phyloP scores from a whole-genome alignment of 805 yeast species.

The Trichomonascus vanleenenianus region DNA sequence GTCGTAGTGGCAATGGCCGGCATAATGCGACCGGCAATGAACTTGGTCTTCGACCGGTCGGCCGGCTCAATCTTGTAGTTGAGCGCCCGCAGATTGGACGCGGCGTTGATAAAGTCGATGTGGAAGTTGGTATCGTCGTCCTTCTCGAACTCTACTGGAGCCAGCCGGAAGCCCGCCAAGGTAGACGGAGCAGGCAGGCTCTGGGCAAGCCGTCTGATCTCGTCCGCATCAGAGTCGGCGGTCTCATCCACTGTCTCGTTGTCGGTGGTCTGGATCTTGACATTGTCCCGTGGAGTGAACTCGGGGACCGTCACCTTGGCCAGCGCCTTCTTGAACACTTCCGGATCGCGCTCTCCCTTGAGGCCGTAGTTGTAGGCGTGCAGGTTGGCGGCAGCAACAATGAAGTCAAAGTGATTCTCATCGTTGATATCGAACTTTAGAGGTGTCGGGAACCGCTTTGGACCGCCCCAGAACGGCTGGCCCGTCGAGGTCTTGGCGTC shows the following conservation, averaged over 20 bases:
- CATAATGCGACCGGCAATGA: constrained; percentile 95
- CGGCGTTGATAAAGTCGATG: constrained; percentile 91
- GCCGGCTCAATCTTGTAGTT: constrained; percentile 86
- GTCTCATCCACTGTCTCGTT: constrained; percentile 69
- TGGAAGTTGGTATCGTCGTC: constrained; percentile 97
- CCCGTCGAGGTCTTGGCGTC: constrained; percentile 90
- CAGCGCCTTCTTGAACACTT: constrained; percentile 47
- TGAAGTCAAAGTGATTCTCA: constrained; percentile 71
- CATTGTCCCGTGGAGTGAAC: constrained; percentile 66
- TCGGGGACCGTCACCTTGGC: constrained; percentile 44
- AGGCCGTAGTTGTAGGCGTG: constrained; percentile 87
- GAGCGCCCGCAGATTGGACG: constrained; percentile 92
- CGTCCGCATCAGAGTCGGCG: constrained; percentile 47
- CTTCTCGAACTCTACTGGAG: constrained; percentile 92
- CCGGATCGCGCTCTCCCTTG: constrained; percentile 56
- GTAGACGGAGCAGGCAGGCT: constrained; percentile 83
- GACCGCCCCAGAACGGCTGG: constrained; percentile 95
- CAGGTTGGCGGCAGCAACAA: constrained; percentile 84
- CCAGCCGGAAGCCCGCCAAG: constrained; percentile 78
- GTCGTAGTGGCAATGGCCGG: constrained; percentile 99
- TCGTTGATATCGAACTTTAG: constrained; percentile 67
- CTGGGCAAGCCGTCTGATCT: constrained; percentile 60
- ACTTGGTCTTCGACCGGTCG: constrained; percentile 84
- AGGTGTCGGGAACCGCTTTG: constrained; percentile 94
- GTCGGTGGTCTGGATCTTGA: constrained; percentile 79